phyloP scores from a whole-genome alignment of 495 filamentous ascomycete species.

The Oleoguttula mirabilis region DNA sequence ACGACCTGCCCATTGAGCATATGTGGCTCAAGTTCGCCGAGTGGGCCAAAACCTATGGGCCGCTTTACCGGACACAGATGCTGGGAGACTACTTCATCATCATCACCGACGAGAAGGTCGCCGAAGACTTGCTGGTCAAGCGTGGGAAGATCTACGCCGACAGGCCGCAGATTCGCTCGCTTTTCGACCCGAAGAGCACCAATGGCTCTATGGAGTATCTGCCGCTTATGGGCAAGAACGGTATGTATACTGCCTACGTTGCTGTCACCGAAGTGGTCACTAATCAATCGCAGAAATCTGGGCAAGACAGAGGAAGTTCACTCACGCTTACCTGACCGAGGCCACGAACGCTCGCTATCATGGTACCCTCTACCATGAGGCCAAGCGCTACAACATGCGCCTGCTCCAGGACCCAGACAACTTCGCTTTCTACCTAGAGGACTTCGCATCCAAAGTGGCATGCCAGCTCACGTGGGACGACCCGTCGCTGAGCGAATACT shows the following conservation, averaged over 20 bases:
- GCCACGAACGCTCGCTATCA: constrained; percentile 27
- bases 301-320: constrained; percentile 30
- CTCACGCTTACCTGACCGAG: constrained; percentile 27
- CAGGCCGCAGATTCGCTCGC: constrained; percentile 24
- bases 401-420: constrained; percentile 27
- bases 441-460: constrained; percentile 29
- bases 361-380: constrained; percentile 28
- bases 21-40: constrained; percentile 50
- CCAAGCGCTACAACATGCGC: constrained; percentile 28
- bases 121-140: constrained; percentile 46
- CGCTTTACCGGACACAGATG: constrained; percentile 51
- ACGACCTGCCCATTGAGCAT: constrained; percentile 39
- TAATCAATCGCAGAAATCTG: constrained; percentile 24
- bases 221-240: constrained; percentile 29
- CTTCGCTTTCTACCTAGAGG: constrained; percentile 29
- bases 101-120: constrained; percentile 48
- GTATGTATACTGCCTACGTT: constrained; percentile 17
- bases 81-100: constrained; percentile 51
- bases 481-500: constrained; percentile 24
- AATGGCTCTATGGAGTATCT: constrained; percentile 31
- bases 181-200: constrained; percentile 24
- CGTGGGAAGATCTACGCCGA: constrained; percentile 37
- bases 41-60: constrained; percentile 41
- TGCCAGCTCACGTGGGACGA: constrained; percentile 28
- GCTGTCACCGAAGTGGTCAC: background rate